Evolutionary conservation across 208 protist species (phyloP).

Genomic region (Lotmaria passim): DNA sequence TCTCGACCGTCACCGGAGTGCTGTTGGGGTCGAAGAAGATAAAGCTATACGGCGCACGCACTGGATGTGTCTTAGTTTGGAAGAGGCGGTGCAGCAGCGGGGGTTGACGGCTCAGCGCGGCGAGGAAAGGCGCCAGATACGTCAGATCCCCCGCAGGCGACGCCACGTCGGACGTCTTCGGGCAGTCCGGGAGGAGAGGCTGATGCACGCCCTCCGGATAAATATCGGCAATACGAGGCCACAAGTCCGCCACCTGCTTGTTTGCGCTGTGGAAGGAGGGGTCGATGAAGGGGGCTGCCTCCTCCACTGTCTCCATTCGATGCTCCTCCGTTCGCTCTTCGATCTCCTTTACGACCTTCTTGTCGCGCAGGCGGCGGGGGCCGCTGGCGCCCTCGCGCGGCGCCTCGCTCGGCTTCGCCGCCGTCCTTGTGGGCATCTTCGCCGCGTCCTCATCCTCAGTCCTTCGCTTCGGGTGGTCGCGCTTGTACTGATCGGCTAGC

Average conservation of each 20-base stretch:
- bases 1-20: constrained; percentile 61
- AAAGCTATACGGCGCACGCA: constrained; percentile 71
- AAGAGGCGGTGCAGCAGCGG: constrained; percentile 72
- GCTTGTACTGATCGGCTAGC: constrained; percentile 24
- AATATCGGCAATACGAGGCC: constrained; percentile 74
- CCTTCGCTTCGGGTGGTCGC: constrained; percentile 5
- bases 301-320: constrained; percentile 23
- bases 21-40: constrained; percentile 80
- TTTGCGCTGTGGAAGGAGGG: constrained; percentile 75
- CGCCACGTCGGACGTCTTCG: constrained; percentile 51
- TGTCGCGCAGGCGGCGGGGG: constrained; percentile 15
- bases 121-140: constrained; percentile 81
- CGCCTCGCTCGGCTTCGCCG: background rate
- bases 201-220: constrained; percentile 76
- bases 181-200: constrained; percentile 55
- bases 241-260: constrained; percentile 68
- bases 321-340: constrained; percentile 29
- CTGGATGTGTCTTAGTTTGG: constrained; percentile 61
- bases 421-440: constrained; percentile 9
- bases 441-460: background rate
- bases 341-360: constrained; percentile 20
- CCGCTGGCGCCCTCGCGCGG: background rate
- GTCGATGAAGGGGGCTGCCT: constrained; percentile 33
- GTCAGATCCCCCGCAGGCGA: constrained; percentile 54
- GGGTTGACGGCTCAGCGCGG: constrained; percentile 62